Evolutionary conservation across 257 asterid species (phyloP), one percentile per base, ranked within the genome.

Genomic region (Plantago elongata): DNA sequence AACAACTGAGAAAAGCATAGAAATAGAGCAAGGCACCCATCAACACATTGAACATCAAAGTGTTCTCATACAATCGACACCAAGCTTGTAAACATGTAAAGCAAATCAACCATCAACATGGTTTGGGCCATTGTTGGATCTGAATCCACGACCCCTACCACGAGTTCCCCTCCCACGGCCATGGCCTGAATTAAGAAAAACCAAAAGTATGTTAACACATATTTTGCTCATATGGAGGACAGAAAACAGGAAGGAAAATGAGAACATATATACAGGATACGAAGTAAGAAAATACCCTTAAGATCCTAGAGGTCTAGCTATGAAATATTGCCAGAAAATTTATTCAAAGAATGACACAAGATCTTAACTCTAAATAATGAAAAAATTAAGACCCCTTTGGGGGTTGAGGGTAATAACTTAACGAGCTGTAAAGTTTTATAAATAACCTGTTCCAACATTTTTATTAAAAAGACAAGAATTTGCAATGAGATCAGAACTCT

Each of bases 91-190:
- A 71, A 58, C 74, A 68, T 67, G 70, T 74, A 54, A 66, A 63
- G 81, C 71, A 66, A 51, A 79, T 69, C 76, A 76, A 14, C 76
- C 80, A 49, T 72, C 43, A 49, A 66, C 78, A 54, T 83, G 70
- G 47, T 51, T 52, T 9, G 82, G 80, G 15, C 81, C 95, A 14
- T 86, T 83, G 9, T 86, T 83, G 9, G 84, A 61, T 70, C 94
- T 77, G 74, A 75, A 75, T 17, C 96, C 98, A 77, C 90, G 90
- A 38, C 89, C 98, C 74, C 90, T 69, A 10, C 92, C 94, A 69
- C 94, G 95, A 13, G 60, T 45, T 51, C 85, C 94, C 78, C 95
- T 74, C 3, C 91, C 89, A 69, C 94, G 91, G 22, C 92, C 96
- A 49, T 95, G 98, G 0, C 98, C 96, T 88, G 78, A 76, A 48